A percentile compares a stretch with the other conserved stretches of the same genome.
phyloP scores from a whole-genome alignment of 1,284 basidiomycete species.

The Rhizopogon parksii region DNA sequence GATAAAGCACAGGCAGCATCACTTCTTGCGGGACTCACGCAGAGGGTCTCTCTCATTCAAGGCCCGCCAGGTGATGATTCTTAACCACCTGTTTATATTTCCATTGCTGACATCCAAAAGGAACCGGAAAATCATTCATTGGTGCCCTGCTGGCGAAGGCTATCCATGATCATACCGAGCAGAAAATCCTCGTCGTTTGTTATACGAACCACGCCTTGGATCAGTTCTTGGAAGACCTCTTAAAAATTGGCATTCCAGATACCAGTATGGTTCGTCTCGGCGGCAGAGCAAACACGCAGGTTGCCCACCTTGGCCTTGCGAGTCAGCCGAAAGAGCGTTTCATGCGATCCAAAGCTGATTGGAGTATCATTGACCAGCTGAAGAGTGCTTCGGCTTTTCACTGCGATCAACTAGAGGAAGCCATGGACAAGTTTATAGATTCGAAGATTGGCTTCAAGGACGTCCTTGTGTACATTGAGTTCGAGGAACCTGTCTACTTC shows the following conservation, averaged over 20 bases:
- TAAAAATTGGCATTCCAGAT: constrained; percentile 50
- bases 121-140: constrained; percentile 65
- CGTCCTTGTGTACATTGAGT: constrained; percentile 39
- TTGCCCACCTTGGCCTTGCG: constrained; percentile 36
- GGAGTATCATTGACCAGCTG: constrained; percentile 34
- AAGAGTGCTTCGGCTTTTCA: constrained; percentile 24
- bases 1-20: constrained; percentile 47
- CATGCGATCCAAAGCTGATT: constrained; percentile 27
- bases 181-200: constrained; percentile 55
- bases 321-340: constrained; percentile 21
- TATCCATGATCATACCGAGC: constrained; percentile 38
- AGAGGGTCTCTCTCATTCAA: constrained; percentile 53
- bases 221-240: constrained; percentile 52
- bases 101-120: constrained; percentile 26
- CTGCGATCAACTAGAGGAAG: constrained; percentile 20
- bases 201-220: constrained; percentile 66
- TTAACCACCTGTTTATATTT: not conserved
- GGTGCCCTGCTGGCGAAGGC: constrained; percentile 54
- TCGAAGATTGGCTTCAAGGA: constrained; percentile 21
- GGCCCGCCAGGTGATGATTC: constrained; percentile 52
- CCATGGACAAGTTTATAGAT: constrained; percentile 29
- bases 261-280: constrained; percentile 45
- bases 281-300: constrained; percentile 42
- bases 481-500: constrained; percentile 37
- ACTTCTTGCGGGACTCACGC: constrained; percentile 44